Conservation (phyloP, 768 basidiomycete species). For the Calocybe indica region DNA sequence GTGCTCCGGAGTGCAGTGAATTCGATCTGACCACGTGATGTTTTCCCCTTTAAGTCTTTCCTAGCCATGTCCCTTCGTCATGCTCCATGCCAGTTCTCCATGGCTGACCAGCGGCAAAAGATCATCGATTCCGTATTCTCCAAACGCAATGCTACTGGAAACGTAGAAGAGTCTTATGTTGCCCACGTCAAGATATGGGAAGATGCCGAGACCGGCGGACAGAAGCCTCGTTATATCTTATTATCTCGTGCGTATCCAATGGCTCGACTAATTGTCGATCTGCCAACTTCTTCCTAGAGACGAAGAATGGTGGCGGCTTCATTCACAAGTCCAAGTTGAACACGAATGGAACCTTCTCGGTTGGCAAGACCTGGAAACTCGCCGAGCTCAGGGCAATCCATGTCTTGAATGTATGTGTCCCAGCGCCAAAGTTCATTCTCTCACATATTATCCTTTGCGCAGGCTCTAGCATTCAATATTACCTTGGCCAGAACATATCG, state of each 20-base stretch:
- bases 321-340: conserved; percentile 98
- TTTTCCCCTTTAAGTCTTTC: no score
- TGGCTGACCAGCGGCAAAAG: conserved; percentile 52
- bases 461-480: conserved; percentile 71
- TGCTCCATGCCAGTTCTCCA: conserved; percentile 5
- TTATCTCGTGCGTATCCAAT: conserved; percentile 68
- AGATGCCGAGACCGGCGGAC: conserved; percentile 68
- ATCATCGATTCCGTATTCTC: conserved; percentile 86
- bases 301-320: conserved; percentile 55
- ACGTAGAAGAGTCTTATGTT: conserved; percentile 74
- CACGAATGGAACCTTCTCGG: conserved; percentile 89
- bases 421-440: neutral
- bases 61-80: no score
- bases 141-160: conserved; percentile 56
- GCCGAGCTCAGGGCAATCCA: conserved; percentile 77
- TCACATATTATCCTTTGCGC: conserved; percentile 9
- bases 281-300: conserved; percentile 35
- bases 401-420: conserved; percentile 58
- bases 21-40: no score
- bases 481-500: conserved; percentile 85
- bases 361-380: conserved; percentile 94
- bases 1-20: no score
- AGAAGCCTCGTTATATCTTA: conserved; percentile 87
- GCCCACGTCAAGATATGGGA: conserved; percentile 94
- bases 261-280: neutral